Base-by-base conservation (phyloP, 106 monocot genomes). In the Xerophyta viscosa region DNA sequence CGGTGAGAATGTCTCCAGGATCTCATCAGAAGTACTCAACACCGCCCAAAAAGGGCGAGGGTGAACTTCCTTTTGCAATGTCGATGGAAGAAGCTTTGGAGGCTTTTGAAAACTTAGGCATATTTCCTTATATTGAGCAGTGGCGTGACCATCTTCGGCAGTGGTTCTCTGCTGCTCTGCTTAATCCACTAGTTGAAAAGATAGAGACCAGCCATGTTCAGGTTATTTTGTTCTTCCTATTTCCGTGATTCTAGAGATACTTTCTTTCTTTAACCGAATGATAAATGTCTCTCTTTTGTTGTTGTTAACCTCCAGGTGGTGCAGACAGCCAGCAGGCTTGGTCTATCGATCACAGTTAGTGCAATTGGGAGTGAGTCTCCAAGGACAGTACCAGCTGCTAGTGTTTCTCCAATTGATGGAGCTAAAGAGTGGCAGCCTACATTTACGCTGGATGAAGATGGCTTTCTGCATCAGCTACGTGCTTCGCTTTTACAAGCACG, bases 1-100 rank as follows among this genome's bases (percentile, higher is more conserved):
- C 84, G 41, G 89, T 85, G 24, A 75, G 85, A 29, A 85, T 96
- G 81, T 96, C 96, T 43, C 93, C 88, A 46, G 72, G 84, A 33
- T 88, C 93, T 5, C 77, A 78, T 64, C 62, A 84, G 69, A 85
- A 81, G 58, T 90, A 80, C 59, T 69, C 29, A 37, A 81, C 86
- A 6, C 76, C 94, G 4, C 80, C 88, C 9, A 94, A 84, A 70
- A 96, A 96, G 62, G 96, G 89, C 37, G 89, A 96, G 46, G 79
- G 82, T 37, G 96, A 96, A 39, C 52, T 82, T 43, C 81, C 88
- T 51, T 46, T 74, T 22, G 89, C 96, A 12, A 79, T 96, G 85
- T 67, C 89, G 10, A 64, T 96, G 66, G 96, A 96, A 67, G 70
- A 82, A 26, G 61, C 62, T 13, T 52, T 79, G 7, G 85, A 85